A percentile compares a stretch with the other conserved stretches of the same genome.
phyloP scores from a whole-genome alignment of 305 asterid species.

The Fraxinus angustifolia region DNA sequence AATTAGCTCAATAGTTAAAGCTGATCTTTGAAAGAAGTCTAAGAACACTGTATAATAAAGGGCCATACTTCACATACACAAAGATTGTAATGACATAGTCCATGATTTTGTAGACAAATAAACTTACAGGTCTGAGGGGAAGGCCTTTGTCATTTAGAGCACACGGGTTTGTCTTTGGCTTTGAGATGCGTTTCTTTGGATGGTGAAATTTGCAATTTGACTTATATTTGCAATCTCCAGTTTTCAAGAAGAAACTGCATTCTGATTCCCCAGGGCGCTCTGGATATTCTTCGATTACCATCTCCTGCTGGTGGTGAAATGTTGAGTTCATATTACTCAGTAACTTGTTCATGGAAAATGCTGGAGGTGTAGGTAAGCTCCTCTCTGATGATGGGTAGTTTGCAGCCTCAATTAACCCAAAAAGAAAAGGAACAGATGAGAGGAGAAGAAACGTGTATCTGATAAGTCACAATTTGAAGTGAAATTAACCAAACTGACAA shows the following conservation, averaged over 20 bases:
- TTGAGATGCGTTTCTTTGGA: slow-evolving; percentile 54
- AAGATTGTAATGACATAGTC: neutral
- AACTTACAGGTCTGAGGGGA: slow-evolving; percentile 95
- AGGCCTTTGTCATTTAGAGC: slow-evolving; percentile 80
- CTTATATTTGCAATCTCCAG: slow-evolving; percentile 88
- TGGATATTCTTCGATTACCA: slow-evolving; percentile 62
- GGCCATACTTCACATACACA: neutral
- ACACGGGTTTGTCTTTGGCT: slow-evolving; percentile 34
- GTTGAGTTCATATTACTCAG: slow-evolving; percentile 45
- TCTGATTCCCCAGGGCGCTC: slow-evolving; percentile 92
- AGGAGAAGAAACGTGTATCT: neutral
- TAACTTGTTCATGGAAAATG: slow-evolving; percentile 59
- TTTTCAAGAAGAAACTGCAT: slow-evolving; percentile 78
- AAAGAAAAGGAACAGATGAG: slow-evolving; percentile 30
- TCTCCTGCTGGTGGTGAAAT: slow-evolving; percentile 43
- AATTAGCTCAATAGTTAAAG: neutral
- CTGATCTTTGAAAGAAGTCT: neutral
- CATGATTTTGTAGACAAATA: neutral
- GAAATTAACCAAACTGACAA: neutral
- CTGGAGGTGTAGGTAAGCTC: slow-evolving; percentile 85
- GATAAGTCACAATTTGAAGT: neutral
- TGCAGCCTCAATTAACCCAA: slow-evolving; percentile 47
- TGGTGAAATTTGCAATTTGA: slow-evolving; percentile 89
- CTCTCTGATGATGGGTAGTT: slow-evolving; percentile 60
- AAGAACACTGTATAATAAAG: neutral